phyloP scores from a whole-genome alignment of 768 basidiomycete species.

The Chiua virens region DNA sequence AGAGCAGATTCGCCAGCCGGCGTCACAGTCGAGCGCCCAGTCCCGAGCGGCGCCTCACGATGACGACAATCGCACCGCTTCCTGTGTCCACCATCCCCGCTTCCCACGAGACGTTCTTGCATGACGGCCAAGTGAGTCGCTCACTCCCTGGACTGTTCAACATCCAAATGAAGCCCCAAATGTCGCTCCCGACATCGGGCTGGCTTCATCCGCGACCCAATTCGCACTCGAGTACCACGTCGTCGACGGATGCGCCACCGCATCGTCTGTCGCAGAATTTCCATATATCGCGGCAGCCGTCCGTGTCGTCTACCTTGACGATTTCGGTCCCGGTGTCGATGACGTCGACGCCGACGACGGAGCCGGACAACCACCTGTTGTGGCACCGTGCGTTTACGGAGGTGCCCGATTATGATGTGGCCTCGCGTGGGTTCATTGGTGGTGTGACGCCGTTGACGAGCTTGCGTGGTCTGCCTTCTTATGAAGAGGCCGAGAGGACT shows the following conservation, averaged over 20 bases:
- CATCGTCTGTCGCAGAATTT: conserved; percentile 8
- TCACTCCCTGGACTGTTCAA: conserved; percentile 52
- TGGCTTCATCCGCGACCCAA: conserved; percentile 41
- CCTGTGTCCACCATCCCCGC: conserved; percentile 12
- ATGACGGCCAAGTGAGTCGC: conserved; percentile 52
- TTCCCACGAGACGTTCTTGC: conserved; percentile 50
- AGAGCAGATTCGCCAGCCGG: conserved; percentile 33
- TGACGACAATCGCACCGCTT: conserved; percentile 1
- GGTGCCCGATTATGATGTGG: conserved; percentile 86
- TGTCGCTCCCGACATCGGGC: conserved; percentile 33
- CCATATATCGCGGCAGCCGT: background rate
- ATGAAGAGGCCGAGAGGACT: conserved; percentile 62
- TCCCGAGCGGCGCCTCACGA: conserved; percentile 46
- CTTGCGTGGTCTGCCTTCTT: conserved; percentile 78
- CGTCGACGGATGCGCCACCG: conserved; percentile 1
- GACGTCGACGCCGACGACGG: conserved; percentile 4
- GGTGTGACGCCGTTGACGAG: conserved; percentile 85
- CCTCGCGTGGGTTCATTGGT: conserved; percentile 85
- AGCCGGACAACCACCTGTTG: conserved; percentile 33
- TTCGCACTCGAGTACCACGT: conserved; percentile 32
- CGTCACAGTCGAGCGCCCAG: conserved; percentile 52
- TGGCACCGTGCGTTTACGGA: conserved; percentile 66
- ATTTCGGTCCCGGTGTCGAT: conserved; percentile 3
- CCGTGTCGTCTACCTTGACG: background rate
- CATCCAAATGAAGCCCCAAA: conserved; percentile 68